phyloP scores from a whole-genome alignment of 805 yeast genomes.

The Zygotorulaspora florentina region DNA sequence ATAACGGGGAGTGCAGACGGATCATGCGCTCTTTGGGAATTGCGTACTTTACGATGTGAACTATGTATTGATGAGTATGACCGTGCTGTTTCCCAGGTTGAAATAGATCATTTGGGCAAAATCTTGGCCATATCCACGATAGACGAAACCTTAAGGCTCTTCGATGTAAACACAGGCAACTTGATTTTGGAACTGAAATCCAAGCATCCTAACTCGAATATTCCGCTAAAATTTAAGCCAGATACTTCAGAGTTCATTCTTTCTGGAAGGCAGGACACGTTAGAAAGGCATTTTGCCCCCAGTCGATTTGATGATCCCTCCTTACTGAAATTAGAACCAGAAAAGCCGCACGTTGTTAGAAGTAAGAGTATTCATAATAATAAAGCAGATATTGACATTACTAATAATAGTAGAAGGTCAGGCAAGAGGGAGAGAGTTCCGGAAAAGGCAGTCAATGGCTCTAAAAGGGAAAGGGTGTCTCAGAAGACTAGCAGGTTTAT shows the following conservation, averaged over 20 bases:
- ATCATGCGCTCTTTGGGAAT: slow-evolving; percentile 25
- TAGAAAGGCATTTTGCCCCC: slow-evolving; percentile 15
- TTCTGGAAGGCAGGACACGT: slow-evolving; percentile 19
- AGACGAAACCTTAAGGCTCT: slow-evolving; percentile 19
- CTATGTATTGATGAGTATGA: slow-evolving; percentile 17
- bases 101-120: slow-evolving; percentile 25
- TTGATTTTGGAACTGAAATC: slow-evolving; percentile 6
- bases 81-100: slow-evolving; percentile 20
- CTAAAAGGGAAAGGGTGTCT: slow-evolving; percentile 13
- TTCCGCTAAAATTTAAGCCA: slow-evolving; percentile 25
- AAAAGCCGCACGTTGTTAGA: background rate
- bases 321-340: slow-evolving; percentile 18
- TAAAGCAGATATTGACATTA: background rate
- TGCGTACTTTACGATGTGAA: slow-evolving; percentile 17
- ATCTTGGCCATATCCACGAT: slow-evolving; percentile 21
- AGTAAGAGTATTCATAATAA: background rate
- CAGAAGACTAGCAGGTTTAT: slow-evolving; percentile 17
- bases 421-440: slow-evolving; percentile 4
- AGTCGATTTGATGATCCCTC: slow-evolving; percentile 9
- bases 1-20: slow-evolving; percentile 46
- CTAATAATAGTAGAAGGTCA: slow-evolving; percentile 1
- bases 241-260: slow-evolving; percentile 23
- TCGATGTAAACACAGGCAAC: slow-evolving; percentile 14
- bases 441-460: slow-evolving; percentile 5
- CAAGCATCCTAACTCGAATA: slow-evolving; percentile 10